These are phyloP conservation scores for Pseudogymnoascus sp. DNA, from an alignment of 2,329 filamentous ascomycete genomes.

Conservation along the genomic window DNA sequence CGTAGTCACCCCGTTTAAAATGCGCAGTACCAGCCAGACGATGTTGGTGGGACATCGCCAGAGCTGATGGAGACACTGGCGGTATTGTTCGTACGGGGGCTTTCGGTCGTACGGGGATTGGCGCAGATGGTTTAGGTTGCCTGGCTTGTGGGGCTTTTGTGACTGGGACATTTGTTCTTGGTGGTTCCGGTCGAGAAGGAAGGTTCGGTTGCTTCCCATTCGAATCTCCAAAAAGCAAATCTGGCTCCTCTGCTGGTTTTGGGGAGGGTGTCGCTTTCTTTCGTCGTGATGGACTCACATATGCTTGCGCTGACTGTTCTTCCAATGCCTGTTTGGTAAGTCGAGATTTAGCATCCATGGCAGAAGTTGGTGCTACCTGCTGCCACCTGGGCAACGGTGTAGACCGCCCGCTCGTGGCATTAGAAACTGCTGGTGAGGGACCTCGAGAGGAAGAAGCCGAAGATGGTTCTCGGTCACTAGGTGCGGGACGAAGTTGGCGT, in stretches of 20 bases:
- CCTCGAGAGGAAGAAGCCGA: slow-evolving; percentile 32
- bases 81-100: slow-evolving; percentile 48
- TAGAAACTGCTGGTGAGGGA: slow-evolving; percentile 42
- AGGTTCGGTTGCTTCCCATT: not conserved
- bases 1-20: slow-evolving; percentile 92
- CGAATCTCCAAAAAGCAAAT: slow-evolving; percentile 52
- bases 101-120: slow-evolving; percentile 39
- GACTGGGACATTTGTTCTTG: slow-evolving; percentile 28
- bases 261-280: slow-evolving; percentile 49
- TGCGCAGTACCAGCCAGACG: slow-evolving; percentile 75
- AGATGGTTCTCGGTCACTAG: slow-evolving; percentile 17
- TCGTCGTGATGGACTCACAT: slow-evolving; percentile 77
- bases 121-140: slow-evolving; percentile 36
- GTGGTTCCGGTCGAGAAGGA: slow-evolving; percentile 25
- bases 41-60: slow-evolving; percentile 69
- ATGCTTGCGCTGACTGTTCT: slow-evolving; percentile 73
- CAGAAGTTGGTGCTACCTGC: slow-evolving; percentile 35
- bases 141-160: slow-evolving; percentile 31
- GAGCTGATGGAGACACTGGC: slow-evolving; percentile 55
- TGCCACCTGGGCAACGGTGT: slow-evolving; percentile 53
- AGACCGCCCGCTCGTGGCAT: slow-evolving; percentile 34
- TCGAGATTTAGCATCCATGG: slow-evolving; percentile 46
- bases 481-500: slow-evolving; percentile 22
- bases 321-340: slow-evolving; percentile 68
- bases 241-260: slow-evolving; percentile 40